A percentile compares a stretch with the other conserved stretches of the same genome.
Evolutionary conservation across 768 basidiomycete species (phyloP).

Genomic region (Kwoniella dejecticola): DNA sequence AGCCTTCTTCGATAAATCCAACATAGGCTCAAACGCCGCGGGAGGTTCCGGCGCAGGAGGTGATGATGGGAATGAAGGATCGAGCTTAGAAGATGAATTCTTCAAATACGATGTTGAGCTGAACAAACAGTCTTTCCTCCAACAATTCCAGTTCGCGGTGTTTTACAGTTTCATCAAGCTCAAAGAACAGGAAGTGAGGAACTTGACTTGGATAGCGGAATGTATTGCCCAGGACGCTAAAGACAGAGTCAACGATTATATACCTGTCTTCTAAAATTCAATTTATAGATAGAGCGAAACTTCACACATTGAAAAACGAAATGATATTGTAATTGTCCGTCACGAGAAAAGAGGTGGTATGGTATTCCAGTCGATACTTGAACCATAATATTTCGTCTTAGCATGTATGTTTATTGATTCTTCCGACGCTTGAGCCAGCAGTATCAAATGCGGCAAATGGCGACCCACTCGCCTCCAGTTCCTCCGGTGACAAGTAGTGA

Average conservation of each 20-base stretch:
- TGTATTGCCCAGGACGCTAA: constrained; percentile 96
- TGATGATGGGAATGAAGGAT: constrained; percentile 63
- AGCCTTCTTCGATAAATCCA: constrained; percentile 75
- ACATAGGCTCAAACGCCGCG: constrained; percentile 26
- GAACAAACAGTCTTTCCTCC: constrained; percentile 92
- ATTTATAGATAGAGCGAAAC: neutral
- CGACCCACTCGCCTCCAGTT: too few species aligned
- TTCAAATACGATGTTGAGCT: constrained; percentile 88
- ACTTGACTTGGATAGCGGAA: constrained; percentile 73
- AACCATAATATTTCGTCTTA: neutral
- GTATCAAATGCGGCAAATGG: too few species aligned
- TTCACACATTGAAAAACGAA: neutral
- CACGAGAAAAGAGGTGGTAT: neutral
- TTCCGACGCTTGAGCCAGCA: too few species aligned
- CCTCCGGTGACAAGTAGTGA: too few species aligned
- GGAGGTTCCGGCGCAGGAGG: constrained; percentile 55
- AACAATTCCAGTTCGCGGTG: constrained; percentile 93
- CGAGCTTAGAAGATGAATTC: constrained; percentile 82
- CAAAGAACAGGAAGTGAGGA: constrained; percentile 60
- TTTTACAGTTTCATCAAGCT: constrained; percentile 73
- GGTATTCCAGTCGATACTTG: neutral
- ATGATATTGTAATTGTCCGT: neutral
- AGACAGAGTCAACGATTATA: constrained; percentile 93
- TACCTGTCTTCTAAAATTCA: constrained; percentile 59
- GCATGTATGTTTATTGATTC: constrained; percentile 10